Evolutionary conservation across 2,329 filamentous ascomycete species (phyloP).

Genomic region (Trichophyton rubrum): DNA sequence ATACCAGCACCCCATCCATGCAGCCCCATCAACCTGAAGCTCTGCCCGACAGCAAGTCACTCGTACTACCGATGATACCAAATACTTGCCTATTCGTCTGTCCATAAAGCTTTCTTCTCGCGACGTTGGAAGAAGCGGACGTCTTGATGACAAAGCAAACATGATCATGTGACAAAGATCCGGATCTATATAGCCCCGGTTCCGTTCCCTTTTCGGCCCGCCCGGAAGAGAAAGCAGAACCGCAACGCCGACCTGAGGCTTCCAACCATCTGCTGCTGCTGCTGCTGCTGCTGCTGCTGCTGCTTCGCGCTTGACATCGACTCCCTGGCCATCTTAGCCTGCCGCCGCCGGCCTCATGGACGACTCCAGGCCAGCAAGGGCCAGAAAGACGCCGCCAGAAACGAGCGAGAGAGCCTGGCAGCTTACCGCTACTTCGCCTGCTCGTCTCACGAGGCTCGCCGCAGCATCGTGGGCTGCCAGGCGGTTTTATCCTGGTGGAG

Average conservation of each 20-base stretch:
- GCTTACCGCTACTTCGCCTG: not conserved
- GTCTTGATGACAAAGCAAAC: not conserved
- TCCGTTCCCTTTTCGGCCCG: not conserved
- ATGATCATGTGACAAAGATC: not conserved
- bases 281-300: not conserved
- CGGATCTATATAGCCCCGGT: not conserved
- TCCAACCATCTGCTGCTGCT: too few relatives aligned
- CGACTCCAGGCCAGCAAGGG: not conserved
- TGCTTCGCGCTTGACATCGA: not conserved
- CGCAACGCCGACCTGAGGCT: too few relatives aligned
- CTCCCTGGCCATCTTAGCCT: not conserved
- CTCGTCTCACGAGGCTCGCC: not conserved
- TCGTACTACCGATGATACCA: not conserved
- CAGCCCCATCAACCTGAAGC: not conserved
- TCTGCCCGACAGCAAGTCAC: not conserved
- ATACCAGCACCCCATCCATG: not conserved
- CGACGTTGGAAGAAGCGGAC: not conserved
- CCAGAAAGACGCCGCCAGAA: not conserved
- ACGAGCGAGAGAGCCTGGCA: not conserved
- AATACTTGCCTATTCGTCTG: not conserved
- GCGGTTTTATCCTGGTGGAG: not conserved
- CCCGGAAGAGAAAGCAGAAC: not conserved
- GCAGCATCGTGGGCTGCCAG: not conserved
- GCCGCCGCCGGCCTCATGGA: not conserved
- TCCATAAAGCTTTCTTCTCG: too few relatives aligned